A percentile compares a stretch with the other conserved stretches of the same genome.
phyloP scores from a whole-genome alignment of 2,329 filamentous ascomycete species.

The Ascochyta koolunga region DNA sequence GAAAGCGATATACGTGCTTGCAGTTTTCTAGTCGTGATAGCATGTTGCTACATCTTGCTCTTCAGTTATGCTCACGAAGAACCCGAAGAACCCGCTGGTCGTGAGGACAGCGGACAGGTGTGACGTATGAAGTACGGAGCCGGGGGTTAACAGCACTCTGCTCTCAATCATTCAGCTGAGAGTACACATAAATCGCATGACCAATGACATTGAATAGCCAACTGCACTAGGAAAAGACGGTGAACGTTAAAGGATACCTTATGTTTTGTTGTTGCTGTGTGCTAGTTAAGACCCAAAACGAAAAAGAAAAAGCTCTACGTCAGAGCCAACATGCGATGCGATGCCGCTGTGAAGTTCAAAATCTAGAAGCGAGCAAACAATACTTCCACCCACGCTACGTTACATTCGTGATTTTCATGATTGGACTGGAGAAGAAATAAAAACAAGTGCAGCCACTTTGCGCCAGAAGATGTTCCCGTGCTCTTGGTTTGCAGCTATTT shows the following conservation, averaged over 20 bases:
- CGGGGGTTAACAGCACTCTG: background rate
- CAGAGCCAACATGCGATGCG: background rate
- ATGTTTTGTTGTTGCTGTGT: background rate
- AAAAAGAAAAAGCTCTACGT: background rate
- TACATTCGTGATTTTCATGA: conserved; percentile 26
- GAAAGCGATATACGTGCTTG: too few species aligned
- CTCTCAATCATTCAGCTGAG: background rate
- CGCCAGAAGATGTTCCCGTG: background rate
- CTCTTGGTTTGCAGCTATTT: background rate
- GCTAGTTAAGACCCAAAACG: background rate
- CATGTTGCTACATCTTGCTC: too few species aligned
- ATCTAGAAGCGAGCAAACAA: conserved; percentile 1
- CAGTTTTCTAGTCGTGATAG: too few species aligned
- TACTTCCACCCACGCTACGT: conserved; percentile 31
- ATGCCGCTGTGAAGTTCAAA: background rate
- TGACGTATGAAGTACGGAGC: background rate
- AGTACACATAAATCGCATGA: background rate
- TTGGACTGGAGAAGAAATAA: background rate
- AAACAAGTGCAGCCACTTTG: conserved; percentile 14
- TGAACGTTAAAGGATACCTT: background rate
- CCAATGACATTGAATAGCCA: background rate
- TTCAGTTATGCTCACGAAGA: too few species aligned
- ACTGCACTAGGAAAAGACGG: background rate
- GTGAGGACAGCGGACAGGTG: background rate
- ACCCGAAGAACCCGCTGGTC: too few species aligned